A percentile compares a stretch with the other conserved stretches of the same genome.
These are phyloP conservation scores for Mimosa pudica DNA, from an alignment of 306 rosid genomes.

Conservation along the genomic window DNA sequence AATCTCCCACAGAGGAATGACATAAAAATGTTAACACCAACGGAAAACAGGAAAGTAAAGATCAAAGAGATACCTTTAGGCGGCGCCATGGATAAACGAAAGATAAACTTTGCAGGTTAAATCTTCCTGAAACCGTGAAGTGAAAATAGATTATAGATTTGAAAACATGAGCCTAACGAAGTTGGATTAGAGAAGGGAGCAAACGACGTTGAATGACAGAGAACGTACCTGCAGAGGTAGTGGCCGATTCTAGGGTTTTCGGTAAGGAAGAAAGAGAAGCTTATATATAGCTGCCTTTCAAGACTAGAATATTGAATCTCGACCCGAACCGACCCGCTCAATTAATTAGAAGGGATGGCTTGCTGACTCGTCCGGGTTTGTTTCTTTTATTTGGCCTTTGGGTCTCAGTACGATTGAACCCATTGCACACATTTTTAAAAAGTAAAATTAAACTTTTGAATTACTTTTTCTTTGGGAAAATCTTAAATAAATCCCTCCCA, in stretches of 20 bases:
- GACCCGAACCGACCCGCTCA: background rate
- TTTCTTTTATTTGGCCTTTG: background rate
- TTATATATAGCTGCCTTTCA: background rate
- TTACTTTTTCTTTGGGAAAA: too few relatives aligned
- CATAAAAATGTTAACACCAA: too few relatives aligned
- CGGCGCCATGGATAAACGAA: conserved; percentile 57
- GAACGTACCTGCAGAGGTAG: conserved; percentile 29
- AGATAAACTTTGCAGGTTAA: conserved; percentile 29
- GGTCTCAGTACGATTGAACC: background rate
- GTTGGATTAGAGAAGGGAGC: background rate
- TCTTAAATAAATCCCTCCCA: too few relatives aligned
- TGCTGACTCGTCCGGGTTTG: background rate
- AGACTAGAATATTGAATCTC: background rate
- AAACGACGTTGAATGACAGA: too few relatives aligned
- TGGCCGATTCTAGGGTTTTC: conserved; percentile 41
- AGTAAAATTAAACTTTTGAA: too few relatives aligned
- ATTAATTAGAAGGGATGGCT: background rate
- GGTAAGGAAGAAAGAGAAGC: background rate
- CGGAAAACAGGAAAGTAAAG: background rate
- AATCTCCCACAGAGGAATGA: background rate
- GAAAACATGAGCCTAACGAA: background rate
- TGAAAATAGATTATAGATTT: background rate
- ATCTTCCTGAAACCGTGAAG: conserved; percentile 32
- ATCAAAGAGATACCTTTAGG: conserved; percentile 45
- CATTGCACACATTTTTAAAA: background rate